phyloP scores from a whole-genome alignment of 306 rosid species.

The Acmispon strigosus region DNA sequence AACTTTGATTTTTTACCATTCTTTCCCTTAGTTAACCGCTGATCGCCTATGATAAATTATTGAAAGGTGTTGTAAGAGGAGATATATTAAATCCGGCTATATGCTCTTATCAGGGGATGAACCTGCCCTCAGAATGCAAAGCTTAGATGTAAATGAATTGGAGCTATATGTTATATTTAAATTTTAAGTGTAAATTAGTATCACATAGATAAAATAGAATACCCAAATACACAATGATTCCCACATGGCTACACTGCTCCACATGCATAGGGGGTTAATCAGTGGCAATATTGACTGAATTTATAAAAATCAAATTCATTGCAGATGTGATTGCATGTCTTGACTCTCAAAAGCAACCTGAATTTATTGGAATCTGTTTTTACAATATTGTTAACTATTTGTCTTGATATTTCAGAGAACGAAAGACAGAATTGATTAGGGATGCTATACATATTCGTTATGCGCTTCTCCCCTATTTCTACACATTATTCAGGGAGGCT shows the following conservation, averaged over 20 bases:
- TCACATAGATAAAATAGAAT: background rate
- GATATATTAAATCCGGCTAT: background rate
- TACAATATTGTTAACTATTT: constrained; percentile 8
- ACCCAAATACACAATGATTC: background rate
- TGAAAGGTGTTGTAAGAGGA: background rate
- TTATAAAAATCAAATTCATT: background rate
- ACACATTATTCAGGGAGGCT: constrained; percentile 91
- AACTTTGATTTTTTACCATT: background rate
- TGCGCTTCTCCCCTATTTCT: constrained; percentile 79
- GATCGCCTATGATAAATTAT: background rate
- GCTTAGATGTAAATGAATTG: constrained; percentile 3
- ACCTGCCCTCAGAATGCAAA: background rate
- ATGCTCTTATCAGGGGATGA: background rate
- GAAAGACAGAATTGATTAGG: constrained; percentile 63
- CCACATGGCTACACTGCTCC: background rate
- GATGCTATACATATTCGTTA: constrained; percentile 86
- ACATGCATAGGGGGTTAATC: background rate
- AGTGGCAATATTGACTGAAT: background rate
- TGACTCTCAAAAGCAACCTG: constrained; percentile 3
- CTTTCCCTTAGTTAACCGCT: background rate
- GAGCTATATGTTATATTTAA: background rate
- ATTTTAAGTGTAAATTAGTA: background rate
- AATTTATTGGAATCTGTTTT: background rate
- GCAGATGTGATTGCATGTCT: constrained; percentile 2
- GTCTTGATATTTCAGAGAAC: constrained; percentile 57